Conservation (phyloP, 2,329 filamentous ascomycete species). For the Apiospora kogelbergensis region DNA sequence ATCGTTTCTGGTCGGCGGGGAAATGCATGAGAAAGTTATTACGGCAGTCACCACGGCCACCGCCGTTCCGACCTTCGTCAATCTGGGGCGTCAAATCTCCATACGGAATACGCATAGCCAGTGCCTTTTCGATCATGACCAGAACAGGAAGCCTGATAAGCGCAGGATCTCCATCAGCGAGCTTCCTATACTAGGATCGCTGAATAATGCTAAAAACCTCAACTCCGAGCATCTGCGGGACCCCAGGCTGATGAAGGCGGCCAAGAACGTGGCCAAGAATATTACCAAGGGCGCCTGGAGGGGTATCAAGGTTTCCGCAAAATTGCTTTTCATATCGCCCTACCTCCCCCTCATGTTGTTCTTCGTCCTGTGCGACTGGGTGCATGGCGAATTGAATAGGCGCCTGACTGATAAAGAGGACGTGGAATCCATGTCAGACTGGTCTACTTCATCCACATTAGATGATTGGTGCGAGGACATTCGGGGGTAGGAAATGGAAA, state of each 20-base stretch:
- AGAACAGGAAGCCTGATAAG: background rate
- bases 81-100: background rate
- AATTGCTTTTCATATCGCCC: background rate
- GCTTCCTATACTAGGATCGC: background rate
- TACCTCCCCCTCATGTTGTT: background rate
- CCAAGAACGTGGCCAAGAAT: background rate
- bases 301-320: background rate
- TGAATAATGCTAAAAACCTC: background rate
- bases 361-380: background rate
- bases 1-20: background rate
- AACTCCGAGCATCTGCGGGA: background rate
- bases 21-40: background rate
- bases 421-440: background rate
- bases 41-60: no score
- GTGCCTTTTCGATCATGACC: background rate
- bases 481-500: background rate
- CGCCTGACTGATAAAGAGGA: background rate
- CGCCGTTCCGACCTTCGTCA: background rate
- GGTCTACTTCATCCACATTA: background rate
- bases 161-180: background rate
- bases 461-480: background rate
- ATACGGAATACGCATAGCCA: background rate
- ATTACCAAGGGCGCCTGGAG: background rate
- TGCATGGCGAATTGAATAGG: background rate
- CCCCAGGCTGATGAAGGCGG: background rate